phyloP scores from a whole-genome alignment of 495 filamentous ascomycete species.

The Geopyxis carbonaria region DNA sequence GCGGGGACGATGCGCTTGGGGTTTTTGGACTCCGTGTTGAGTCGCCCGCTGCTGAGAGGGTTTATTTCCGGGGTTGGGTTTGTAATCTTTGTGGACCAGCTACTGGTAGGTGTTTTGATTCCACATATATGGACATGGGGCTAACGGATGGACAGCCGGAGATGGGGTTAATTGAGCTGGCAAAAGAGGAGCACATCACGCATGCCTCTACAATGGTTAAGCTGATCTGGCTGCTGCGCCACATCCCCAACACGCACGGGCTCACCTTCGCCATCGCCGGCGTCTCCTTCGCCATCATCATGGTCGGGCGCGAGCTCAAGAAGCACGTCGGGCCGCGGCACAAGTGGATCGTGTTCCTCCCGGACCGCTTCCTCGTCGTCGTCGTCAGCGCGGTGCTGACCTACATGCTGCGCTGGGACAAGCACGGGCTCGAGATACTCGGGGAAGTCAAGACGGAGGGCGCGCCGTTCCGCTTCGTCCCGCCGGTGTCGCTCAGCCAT shows the following conservation, averaged over 20 bases:
- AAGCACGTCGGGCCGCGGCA: slow-evolving; percentile 62
- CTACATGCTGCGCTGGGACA: slow-evolving; percentile 64
- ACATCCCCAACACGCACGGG: slow-evolving; percentile 45
- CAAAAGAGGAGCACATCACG: slow-evolving; percentile 39
- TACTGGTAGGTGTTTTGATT: slow-evolving; percentile 34
- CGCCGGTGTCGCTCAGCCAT: slow-evolving; percentile 59
- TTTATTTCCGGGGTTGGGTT: slow-evolving; percentile 96
- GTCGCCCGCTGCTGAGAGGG: slow-evolving; percentile 75
- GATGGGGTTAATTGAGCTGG: slow-evolving; percentile 52
- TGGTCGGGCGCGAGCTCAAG: slow-evolving; percentile 64
- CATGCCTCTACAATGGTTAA: slow-evolving; percentile 81
- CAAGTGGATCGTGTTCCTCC: slow-evolving; percentile 70
- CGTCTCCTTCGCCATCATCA: slow-evolving; percentile 71
- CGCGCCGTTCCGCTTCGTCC: slow-evolving; percentile 58
- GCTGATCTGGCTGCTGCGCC: slow-evolving; percentile 54
- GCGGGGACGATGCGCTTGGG: slow-evolving; percentile 75
- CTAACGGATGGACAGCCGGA: slow-evolving; percentile 39
- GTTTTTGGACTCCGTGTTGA: slow-evolving; percentile 87
- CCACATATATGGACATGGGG: not conserved
- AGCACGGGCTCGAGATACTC: slow-evolving; percentile 62
- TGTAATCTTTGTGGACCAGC: slow-evolving; percentile 87
- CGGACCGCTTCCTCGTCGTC: slow-evolving; percentile 83
- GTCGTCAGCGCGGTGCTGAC: slow-evolving; percentile 68
- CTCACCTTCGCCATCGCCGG: slow-evolving; percentile 61
- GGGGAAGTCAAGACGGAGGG: slow-evolving; percentile 60